A percentile compares a stretch with the other conserved stretches of the same genome.
These are phyloP conservation scores for Vitis amurensis DNA, from an alignment of 164 flowering plant species.

Conservation along the genomic window DNA sequence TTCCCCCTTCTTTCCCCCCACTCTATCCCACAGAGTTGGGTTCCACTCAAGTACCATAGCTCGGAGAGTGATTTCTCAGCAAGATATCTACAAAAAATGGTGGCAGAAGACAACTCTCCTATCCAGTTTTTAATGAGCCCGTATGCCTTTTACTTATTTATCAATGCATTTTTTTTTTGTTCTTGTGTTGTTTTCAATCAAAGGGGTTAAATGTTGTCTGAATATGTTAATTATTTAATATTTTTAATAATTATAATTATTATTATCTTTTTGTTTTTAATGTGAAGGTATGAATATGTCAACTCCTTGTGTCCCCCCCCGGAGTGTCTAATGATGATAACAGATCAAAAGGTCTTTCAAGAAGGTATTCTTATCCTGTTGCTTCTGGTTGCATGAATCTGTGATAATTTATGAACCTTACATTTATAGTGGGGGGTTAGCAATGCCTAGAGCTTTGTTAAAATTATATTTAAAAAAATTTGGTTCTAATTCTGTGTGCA, in stretches of 20 bases:
- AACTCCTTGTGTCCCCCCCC: slow-evolving; percentile 73
- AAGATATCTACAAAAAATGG: slow-evolving; percentile 53
- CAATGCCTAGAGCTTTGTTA: no score
- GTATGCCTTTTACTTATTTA: slow-evolving; percentile 38
- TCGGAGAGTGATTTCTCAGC: slow-evolving; percentile 42
- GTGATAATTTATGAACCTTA: no score
- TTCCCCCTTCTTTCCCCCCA: neutral
- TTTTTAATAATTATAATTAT: neutral
- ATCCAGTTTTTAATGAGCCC: slow-evolving; percentile 63
- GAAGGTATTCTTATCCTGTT: slow-evolving; percentile 42
- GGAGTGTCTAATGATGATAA: slow-evolving; percentile 27
- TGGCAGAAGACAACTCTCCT: slow-evolving; percentile 37
- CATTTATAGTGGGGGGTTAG: no score
- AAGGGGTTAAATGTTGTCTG: neutral
- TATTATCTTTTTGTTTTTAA: neutral
- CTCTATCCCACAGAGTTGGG: slow-evolving; percentile 46
- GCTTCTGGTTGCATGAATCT: neutral
- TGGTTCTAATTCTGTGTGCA: no score
- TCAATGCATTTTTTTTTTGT: neutral
- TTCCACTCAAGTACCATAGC: slow-evolving; percentile 65
- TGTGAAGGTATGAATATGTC: slow-evolving; percentile 60
- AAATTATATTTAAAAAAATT: no score
- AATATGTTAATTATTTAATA: neutral
- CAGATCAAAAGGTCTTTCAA: slow-evolving; percentile 35
- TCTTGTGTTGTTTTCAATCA: slow-evolving; percentile 2